Conservation (phyloP, 352 stramenopile species). For the Phytophthora tubulina region DNA sequence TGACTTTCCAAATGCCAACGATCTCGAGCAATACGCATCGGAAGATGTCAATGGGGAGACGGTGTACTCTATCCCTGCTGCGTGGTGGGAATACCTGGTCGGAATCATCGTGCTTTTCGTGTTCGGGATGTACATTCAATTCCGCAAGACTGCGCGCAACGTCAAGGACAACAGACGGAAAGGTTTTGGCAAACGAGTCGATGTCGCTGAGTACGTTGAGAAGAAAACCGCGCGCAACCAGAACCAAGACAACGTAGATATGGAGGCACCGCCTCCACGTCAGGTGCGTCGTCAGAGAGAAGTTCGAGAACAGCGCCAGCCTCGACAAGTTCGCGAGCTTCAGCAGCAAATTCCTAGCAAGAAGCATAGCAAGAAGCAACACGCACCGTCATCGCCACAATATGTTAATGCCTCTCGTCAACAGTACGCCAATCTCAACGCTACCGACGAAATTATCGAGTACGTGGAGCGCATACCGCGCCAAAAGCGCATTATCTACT, state of each 20-base stretch:
- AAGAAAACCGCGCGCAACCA: constrained; percentile 28
- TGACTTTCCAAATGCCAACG: constrained; percentile 48
- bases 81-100: constrained; percentile 58
- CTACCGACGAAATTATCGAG: constrained; percentile 27
- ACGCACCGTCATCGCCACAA: not conserved
- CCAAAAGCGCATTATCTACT: constrained; percentile 27
- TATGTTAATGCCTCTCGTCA: not conserved
- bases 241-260: constrained; percentile 11
- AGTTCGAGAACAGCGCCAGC: constrained; percentile 13
- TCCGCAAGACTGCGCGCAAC: constrained; percentile 51
- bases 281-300: constrained; percentile 23
- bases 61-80: constrained; percentile 50
- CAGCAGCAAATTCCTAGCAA: constrained; percentile 18
- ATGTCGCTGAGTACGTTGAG: constrained; percentile 28
- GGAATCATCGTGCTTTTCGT: constrained; percentile 54
- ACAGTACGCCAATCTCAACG: constrained; percentile 19
- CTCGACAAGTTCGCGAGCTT: constrained; percentile 9
- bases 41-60: constrained; percentile 38
- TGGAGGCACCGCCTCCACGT: constrained; percentile 19
- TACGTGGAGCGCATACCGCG: constrained; percentile 21
- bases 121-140: constrained; percentile 58
- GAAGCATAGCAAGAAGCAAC: constrained; percentile 21
- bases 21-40: constrained; percentile 45
- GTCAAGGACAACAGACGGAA: constrained; percentile 24
- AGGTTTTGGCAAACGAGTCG: constrained; percentile 8